Evolutionary conservation across 2,329 filamentous ascomycete genomes (phyloP).

Genomic region (Cercospora sp.): DNA sequence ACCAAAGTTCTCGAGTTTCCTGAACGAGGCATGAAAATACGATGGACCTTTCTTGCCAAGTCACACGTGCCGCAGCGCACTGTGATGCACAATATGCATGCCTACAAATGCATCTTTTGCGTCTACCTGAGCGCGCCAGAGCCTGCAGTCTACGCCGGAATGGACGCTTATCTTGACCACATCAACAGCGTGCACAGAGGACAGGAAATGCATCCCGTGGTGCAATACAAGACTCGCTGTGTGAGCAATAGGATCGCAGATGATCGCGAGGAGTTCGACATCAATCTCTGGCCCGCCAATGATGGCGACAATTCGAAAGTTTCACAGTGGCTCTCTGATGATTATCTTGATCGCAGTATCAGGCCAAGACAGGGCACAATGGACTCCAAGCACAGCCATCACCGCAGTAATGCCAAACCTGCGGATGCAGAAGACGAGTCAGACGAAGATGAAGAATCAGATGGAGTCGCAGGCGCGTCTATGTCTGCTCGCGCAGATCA

Average conservation of each 20-base stretch:
- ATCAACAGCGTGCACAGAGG: conserved; percentile 39
- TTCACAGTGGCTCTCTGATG: conserved; percentile 13
- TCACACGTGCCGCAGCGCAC: conserved; percentile 43
- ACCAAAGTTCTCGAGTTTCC: conserved; percentile 23
- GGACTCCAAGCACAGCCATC: not conserved
- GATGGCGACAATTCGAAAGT: not conserved
- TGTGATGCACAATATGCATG: conserved; percentile 31
- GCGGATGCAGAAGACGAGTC: not conserved
- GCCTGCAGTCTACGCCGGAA: conserved; percentile 25
- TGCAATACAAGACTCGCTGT: conserved; percentile 44
- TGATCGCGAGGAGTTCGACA: conserved; percentile 48
- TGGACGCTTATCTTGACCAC: conserved; percentile 47
- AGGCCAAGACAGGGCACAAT: not conserved
- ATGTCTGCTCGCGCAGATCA: not conserved
- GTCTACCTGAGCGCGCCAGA: conserved; percentile 37
- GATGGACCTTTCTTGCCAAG: conserved; percentile 52
- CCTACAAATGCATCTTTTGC: conserved; percentile 51
- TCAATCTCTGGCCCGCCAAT: conserved; percentile 44
- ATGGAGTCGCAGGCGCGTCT: not conserved
- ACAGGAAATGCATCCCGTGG: conserved; percentile 36
- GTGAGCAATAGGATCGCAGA: conserved; percentile 43
- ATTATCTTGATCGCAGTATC: not conserved
- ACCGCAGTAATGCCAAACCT: not conserved
- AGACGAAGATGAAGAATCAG: not conserved
- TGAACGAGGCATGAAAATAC: conserved; percentile 43